These are phyloP conservation scores for Penicillium angulare DNA, from an alignment of 495 filamentous ascomycete genomes.

Conservation along the genomic window DNA sequence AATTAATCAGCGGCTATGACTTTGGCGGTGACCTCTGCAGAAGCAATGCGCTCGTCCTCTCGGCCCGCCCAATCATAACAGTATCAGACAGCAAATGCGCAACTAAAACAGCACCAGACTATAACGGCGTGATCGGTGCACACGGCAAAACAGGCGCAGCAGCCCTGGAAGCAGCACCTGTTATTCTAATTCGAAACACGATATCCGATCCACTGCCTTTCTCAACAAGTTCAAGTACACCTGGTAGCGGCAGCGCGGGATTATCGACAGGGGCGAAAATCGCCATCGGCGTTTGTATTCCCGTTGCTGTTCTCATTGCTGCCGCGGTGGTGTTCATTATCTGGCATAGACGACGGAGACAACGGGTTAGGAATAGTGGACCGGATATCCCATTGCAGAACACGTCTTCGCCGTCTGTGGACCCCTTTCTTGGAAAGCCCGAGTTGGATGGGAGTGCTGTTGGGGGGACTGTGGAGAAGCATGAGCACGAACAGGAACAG, in stretches of 20 bases:
- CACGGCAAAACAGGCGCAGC: conserved; percentile 1
- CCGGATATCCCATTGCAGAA: too few relatives aligned
- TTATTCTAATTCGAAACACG: conserved; percentile 12
- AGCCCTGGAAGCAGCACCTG: conserved; percentile 5
- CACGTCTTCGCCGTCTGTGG: too few relatives aligned
- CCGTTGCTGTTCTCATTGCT: not conserved
- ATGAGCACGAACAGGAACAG: not conserved
- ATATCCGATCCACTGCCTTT: not conserved
- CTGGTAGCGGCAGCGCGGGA: not conserved
- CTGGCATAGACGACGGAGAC: not conserved
- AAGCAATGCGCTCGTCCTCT: not conserved
- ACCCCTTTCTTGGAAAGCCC: conserved; percentile 9
- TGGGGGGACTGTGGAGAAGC: not conserved
- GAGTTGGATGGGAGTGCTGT: conserved; percentile 1
- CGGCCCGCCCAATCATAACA: conserved; percentile 1
- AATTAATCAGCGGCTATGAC: not conserved
- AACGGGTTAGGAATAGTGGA: too few relatives aligned
- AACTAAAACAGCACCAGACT: conserved; percentile 2
- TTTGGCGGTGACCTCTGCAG: conserved; percentile 5
- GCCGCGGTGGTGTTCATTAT: not conserved
- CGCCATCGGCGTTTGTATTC: not conserved
- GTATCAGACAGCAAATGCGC: not conserved
- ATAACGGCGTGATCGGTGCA: conserved; percentile 2
- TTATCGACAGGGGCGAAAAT: not conserved
- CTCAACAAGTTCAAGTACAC: too few relatives aligned